Evolutionary conservation across 106 monocot genomes (phyloP), one percentile per base, ranked within the genome.

Genomic region (Apostasia shenzhenica): DNA sequence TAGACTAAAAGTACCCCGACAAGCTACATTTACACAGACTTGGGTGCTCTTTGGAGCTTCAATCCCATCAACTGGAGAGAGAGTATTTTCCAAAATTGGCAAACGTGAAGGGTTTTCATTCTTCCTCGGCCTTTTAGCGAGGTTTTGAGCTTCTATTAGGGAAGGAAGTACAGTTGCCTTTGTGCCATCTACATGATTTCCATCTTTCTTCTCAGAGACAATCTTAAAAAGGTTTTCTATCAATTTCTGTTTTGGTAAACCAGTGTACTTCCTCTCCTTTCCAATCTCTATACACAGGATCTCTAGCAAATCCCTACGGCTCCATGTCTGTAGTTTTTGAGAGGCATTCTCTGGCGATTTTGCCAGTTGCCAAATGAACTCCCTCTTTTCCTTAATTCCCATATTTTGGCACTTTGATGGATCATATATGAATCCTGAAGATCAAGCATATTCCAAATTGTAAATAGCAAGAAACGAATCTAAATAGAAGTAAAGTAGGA

Each of bases 281-380:
- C 92, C 97, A 71, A 89, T 77, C 73, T 99, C 97, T 40, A 77
- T 63, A 78, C 97, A 99, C 8, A 99, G 77, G 72, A 99, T 82
- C 66, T 92, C 84, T 51, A 99, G n/a, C 59, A 99, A 83, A 59
- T 99, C 97, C 49, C 77, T 64, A 60, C 97, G 92, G 68, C 79
- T 92, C 97, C 97, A 99, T 66, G 86, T 70, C 58, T 87, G 86
- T 1, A 99, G 84, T 63, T 77, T 81, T 63, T 86, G 84, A 55
- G 81, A 69, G 3, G 92, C 85, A 76, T 44, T 84, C 53, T 85
- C 73, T 38, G 84, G 78, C 76, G 81, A 79, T 49, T 85, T 79
- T 54, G 83, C 79, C 59, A 99, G 45, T 51, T 89, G 79, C 45
- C 81, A 78, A 11, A 92, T 72, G 4, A 99, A 71, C 44, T 81